Base-by-base conservation (phyloP, 148 eudicot genomes). In the Suaeda aralocaspica region DNA sequence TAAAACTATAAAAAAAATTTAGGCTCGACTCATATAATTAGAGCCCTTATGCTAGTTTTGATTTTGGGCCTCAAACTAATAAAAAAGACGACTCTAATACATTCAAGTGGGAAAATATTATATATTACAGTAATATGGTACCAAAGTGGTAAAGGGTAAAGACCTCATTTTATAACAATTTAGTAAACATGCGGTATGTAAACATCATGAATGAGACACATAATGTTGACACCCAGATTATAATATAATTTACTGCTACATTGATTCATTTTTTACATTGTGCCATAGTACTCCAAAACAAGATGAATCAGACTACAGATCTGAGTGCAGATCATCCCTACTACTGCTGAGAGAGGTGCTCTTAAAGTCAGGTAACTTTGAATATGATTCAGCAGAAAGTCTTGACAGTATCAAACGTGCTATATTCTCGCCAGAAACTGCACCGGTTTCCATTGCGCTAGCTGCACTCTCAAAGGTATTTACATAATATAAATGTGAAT, bases 391-490 rank as follows among this genome's bases (percentile, higher is more conserved):
- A 9, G 68, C 67, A 26, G 86, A 73, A 53, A 86, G 67, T 77
- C 97, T 84, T 18, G 89, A 84, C 24, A 89, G 77, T 67, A 93
- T 86, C 26, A 91, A 82, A 21, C 98, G 82, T 19, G 98, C 92
- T 63, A 93, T 81, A 77, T 93, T 93, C 80, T 93, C 98, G 18
- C 97, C 96, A 0, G 98, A 80, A 72, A 93, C 98, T 28, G 97
- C 97, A 65, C 98, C 81, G 4, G 96, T 89, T 74, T 93, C 97
- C 97, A 93, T 89, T 61, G 97, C 86, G 72, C 97, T 91, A 28
- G 98, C 96, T 64, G 96, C 98, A 78, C 85, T 94, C 82, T 94
- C 98, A 46, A 94, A 94, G 29, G 98, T 89, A 82, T 94, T 94
- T 26, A 94, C 81, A 75, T 93, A 93, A 82, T 93, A 93, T 71